Evolutionary conservation across 2,329 filamentous ascomycete species (phyloP).

Genomic region (Geosmithia putterillii): DNA sequence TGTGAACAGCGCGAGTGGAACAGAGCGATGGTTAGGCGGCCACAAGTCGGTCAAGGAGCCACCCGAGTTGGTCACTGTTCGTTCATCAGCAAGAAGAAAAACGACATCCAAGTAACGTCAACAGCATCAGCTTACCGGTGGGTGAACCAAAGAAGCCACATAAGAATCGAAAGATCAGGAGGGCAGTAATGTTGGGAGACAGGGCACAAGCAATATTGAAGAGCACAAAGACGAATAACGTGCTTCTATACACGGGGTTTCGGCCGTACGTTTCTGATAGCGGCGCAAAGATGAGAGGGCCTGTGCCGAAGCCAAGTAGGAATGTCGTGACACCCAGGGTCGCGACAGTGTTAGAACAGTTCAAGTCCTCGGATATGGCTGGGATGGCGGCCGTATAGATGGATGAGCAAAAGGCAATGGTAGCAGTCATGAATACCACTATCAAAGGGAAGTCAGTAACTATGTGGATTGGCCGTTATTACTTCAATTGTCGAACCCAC

Average conservation of each 20-base stretch:
- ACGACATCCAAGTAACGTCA: too few species aligned
- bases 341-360: slow-evolving; percentile 30
- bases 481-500: too few species aligned
- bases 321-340: slow-evolving; percentile 54
- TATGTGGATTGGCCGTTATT: too few species aligned
- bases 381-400: background rate
- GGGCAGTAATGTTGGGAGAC: slow-evolving; percentile 35
- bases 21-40: slow-evolving; percentile 31
- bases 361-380: background rate
- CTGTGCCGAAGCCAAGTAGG: slow-evolving; percentile 35
- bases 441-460: background rate
- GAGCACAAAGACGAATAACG: background rate
- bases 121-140: too few species aligned
- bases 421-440: background rate
- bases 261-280: slow-evolving; percentile 4
- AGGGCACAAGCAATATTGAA: slow-evolving; percentile 27
- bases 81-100: too few species aligned
- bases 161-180: slow-evolving; percentile 51
- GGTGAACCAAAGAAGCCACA: slow-evolving; percentile 43
- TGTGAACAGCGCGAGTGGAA: slow-evolving; percentile 41
- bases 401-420: background rate
- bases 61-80: slow-evolving; percentile 41
- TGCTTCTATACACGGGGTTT: background rate
- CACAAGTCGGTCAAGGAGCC: slow-evolving; percentile 48
- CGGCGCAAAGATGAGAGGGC: slow-evolving; percentile 9